Percentiles rank a stretch among this genome's conserved stretches.
Conservation (phyloP, 2,329 filamentous ascomycete species). For the Fusarium luffae region DNA sequence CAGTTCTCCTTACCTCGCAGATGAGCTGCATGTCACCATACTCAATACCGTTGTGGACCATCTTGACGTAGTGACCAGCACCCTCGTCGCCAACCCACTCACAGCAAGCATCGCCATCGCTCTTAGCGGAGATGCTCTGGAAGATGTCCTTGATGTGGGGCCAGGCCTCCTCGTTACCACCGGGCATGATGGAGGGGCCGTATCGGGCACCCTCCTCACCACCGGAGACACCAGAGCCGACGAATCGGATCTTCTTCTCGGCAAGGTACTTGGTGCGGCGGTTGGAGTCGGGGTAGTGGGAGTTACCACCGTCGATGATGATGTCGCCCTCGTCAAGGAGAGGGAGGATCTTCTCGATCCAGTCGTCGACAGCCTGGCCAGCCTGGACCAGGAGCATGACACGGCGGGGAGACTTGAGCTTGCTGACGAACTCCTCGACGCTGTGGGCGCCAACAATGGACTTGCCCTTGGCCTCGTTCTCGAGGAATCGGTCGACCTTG, state of each 20-base stretch:
- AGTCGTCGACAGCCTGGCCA: slow-evolving; percentile 96
- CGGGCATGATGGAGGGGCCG: slow-evolving; percentile 97
- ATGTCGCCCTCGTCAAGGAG: slow-evolving; percentile 89
- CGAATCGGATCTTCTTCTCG: slow-evolving; percentile 90
- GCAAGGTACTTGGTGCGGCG: slow-evolving; percentile 91
- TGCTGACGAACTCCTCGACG: slow-evolving; percentile 92
- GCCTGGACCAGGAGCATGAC: slow-evolving; percentile 99
- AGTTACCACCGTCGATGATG: slow-evolving; percentile 99
- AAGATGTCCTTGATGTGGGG: slow-evolving; percentile 99
- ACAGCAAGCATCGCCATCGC: slow-evolving; percentile 95
- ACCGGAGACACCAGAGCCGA: slow-evolving; percentile 97
- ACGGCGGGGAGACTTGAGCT: slow-evolving; percentile 96
- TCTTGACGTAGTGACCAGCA: slow-evolving; percentile 99
- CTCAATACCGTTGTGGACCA: slow-evolving; percentile 99
- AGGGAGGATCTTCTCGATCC: slow-evolving; percentile 94
- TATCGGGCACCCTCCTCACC: slow-evolving; percentile 99
- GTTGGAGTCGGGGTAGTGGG: slow-evolving; percentile 99
- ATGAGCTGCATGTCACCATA: slow-evolving; percentile 99
- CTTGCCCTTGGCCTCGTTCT: slow-evolving; percentile 94
- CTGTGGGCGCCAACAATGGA: slow-evolving; percentile 93
- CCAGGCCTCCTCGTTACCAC: slow-evolving; percentile 98
- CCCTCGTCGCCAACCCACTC: slow-evolving; percentile 99
- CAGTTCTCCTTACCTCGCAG: slow-evolving; percentile 78
- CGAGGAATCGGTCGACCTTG: slow-evolving; percentile 96
- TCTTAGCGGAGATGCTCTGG: slow-evolving; percentile 97